Evolutionary conservation across 176 grass and related monocot genomes (phyloP), one percentile per base, ranked within the genome.

Genomic region (Lolium perenne): DNA sequence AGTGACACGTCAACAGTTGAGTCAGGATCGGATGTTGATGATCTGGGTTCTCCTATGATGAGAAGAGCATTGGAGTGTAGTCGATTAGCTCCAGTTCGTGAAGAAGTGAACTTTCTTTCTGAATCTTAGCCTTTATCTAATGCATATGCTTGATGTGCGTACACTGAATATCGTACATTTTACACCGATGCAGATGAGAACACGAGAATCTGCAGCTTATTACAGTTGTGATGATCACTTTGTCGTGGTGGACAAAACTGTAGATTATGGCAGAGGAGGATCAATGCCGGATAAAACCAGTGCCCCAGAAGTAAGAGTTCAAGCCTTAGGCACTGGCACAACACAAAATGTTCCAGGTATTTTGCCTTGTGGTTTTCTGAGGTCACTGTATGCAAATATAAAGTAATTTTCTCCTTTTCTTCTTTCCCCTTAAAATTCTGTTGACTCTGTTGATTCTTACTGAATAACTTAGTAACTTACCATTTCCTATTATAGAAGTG

Each of bases 191-290:
- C 90, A 98, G 88, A 86, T 89, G 23, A 95, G 92, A 91, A 90
- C 77, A 77, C 91, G 90, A 89, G 92, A 98, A 78, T 98, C 92
- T 61, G 91, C 86, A 69, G 90, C 93, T 78, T 95, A 98, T 75
- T 98, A 95, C 83, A 95, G 96, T 88, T 98, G 96, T 3, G 96
- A 98, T 29, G 96, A 98, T 68, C 96, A 98, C 80, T 95, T 98
- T 84, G 93, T 95, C 82, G 92, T 98, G 13, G 96, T 98, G 59
- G 96, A 98, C 82, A 98, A 98, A 82, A 84, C 86, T 17, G 84
- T 98, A 17, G 96, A 98, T 81, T 98, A 95, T 64, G 96, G 93
- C 80, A 82, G 80, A 76, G 86, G 93, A 84, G 89, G 47, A 90
- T 49, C 84, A n/a, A 65, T 67, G 64, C 74, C 69, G 25, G 72